phyloP scores from a whole-genome alignment of 2,329 filamentous ascomycete species.

The Sporothrix protearum region DNA sequence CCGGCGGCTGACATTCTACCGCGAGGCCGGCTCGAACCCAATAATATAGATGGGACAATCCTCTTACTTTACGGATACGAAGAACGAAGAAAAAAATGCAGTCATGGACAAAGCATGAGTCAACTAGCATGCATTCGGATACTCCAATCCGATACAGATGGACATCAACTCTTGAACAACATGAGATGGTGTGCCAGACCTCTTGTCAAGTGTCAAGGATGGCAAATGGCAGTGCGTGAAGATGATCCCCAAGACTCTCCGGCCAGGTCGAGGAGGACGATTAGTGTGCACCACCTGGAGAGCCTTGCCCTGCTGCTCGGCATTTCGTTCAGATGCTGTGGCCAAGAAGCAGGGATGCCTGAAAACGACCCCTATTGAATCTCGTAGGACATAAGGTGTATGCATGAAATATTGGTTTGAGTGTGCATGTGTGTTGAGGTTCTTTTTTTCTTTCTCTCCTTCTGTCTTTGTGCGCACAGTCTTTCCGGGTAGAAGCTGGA shows the following conservation, averaged over 20 bases:
- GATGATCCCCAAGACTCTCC: background rate
- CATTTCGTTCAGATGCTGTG: background rate
- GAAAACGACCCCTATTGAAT: background rate
- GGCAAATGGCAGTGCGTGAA: background rate
- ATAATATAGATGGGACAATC: slow-evolving; percentile 19
- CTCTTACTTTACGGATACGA: background rate
- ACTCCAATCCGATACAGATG: too few species aligned
- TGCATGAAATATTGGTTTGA: background rate
- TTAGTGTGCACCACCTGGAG: background rate
- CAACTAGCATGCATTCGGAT: background rate
- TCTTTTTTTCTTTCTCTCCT: background rate
- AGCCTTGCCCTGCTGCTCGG: background rate
- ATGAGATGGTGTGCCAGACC: background rate
- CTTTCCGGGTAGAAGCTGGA: background rate
- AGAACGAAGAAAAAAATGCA: background rate
- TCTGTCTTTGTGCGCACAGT: background rate
- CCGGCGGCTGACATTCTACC: slow-evolving; percentile 73
- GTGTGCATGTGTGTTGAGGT: background rate
- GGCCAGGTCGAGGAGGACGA: background rate
- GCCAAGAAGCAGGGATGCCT: background rate
- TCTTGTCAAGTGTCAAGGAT: too few species aligned
- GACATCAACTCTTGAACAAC: background rate
- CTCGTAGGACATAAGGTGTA: background rate
- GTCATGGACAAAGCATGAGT: background rate
- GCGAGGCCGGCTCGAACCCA: slow-evolving; percentile 57